Evolutionary conservation across 345 rosid genomes (phyloP), one percentile per base, ranked within the genome.

Genomic region (Citrus reticulata): DNA sequence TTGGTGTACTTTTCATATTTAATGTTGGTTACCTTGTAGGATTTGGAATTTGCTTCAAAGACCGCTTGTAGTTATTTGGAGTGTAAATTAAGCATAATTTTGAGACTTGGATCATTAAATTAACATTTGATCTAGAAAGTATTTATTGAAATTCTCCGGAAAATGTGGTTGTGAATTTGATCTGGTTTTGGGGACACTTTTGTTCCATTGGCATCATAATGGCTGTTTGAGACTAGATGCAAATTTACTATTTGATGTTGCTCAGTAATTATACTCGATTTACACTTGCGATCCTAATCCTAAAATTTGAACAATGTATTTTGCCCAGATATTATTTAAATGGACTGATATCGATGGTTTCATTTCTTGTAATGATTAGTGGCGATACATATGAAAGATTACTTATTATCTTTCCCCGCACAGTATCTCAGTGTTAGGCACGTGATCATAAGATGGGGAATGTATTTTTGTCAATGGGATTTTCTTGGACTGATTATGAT

Each of bases 41-140:
- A 71, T 71, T 71, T 71, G 2, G 74, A 71, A 71, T 72, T 34
- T 57, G 22, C 13, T 72, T 72, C 62, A 27, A 49, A n/a, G 19
- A 39, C 7, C 54, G 20, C 55, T 51, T 71, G 20, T 30, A 8
- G 13, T 17, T 59, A 24, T 20, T 68, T 51, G 35, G 71, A n/a
- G 32, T 71, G 29, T 20, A 19, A 22, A 6, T 7, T 71, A 30
- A 55, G 16, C 8, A 54, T 51, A 55, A 71, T 54, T 30, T 54
- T 55, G 1, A 0, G 54, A 37, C 51, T 39, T 37, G 30, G 1
- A 1, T 24, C 32, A 25, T 68, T 19, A 17, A 66, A 9, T 40
- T 40, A 46, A 40, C 34, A 5, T 68, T 40, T 72, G 64, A 32
- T 32, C 4, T 72, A 9, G 49, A 55, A 34, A 35, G 27, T 55